Evolutionary conservation across 768 basidiomycete genomes (phyloP).

Genomic region (Xerocomellus intermedius): DNA sequence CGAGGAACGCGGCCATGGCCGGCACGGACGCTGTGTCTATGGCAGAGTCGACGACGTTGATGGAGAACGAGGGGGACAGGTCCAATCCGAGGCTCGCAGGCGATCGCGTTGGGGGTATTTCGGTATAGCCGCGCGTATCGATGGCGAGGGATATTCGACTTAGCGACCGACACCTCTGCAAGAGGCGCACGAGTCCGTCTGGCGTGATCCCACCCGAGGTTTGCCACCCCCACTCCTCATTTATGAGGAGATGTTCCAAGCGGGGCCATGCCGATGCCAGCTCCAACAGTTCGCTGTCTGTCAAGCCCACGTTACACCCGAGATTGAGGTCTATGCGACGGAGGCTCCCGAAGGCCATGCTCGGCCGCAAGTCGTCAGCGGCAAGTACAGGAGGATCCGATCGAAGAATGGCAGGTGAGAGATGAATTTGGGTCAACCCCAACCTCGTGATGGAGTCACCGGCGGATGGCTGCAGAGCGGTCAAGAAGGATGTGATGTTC

Average conservation of each 20-base stretch:
- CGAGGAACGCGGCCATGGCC: slow-evolving; percentile 3
- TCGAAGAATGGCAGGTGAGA: background rate
- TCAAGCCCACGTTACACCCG: slow-evolving; percentile 1
- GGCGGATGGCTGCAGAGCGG: background rate
- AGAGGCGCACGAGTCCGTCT: slow-evolving; percentile 1
- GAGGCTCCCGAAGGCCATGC: slow-evolving; percentile 4
- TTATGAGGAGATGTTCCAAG: slow-evolving; percentile 6
- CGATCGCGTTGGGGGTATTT: background rate
- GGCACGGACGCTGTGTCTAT: background rate
- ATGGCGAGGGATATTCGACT: slow-evolving; percentile 1
- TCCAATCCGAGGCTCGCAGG: too few relatives aligned
- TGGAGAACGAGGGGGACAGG: background rate
- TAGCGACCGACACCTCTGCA: background rate
- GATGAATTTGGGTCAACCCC: background rate
- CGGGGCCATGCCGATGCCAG: slow-evolving; percentile 9
- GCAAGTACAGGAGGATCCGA: background rate
- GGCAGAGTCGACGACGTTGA: slow-evolving; percentile 2
- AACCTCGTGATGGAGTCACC: background rate
- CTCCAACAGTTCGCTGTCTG: background rate
- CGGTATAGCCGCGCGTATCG: slow-evolving; percentile 7
- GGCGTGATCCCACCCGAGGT: slow-evolving; percentile 4
- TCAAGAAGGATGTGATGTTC: background rate
- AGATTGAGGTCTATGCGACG: slow-evolving; percentile 2
- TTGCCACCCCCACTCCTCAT: slow-evolving; percentile 8
- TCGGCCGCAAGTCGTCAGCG: background rate